Base-by-base conservation (phyloP, 345 rosid species). In the Moricandia moricandioides region DNA sequence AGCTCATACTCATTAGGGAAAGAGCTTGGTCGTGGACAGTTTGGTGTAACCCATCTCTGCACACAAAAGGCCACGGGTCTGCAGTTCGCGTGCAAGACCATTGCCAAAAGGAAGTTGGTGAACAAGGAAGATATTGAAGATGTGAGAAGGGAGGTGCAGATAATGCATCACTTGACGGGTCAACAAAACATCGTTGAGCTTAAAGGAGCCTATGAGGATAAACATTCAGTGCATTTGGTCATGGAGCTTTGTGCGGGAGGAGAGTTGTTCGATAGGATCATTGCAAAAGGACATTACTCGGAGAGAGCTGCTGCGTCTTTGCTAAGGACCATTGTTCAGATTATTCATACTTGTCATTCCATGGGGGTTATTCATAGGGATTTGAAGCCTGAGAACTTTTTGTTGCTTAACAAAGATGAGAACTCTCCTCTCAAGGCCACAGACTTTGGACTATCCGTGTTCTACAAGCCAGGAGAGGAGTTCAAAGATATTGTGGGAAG, bases 191-290 rank as follows among this genome's bases (percentile, higher is more conserved):
- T 94, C 33, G 97, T 94, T 12, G 97, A 91, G 74, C 96, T 94
- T 70, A 94, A 91, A 69, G 97, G 98, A 11, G 98, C 97, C 0
- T 93, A 85, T 6, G 97, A 93, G 85, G 98, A 93, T 67, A 93
- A 91, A 54, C 94, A 93, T 51, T 89, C 92, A 0, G 97, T 93
- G 62, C 97, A 93, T 85, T 77, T 93, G 82, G 97, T 93, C 59
- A 93, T 93, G 98, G 97, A 91, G 84, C 80, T 93, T 76, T 93
- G 97, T 3, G 96, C 96, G 0, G 98, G 98, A 0, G 98, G 98
- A 11, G 98, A 93, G 70, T 83, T 93, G 21, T 93, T 93, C 4
- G 98, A 93, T 49, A 81, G 96, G 79, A 93, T 93, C 47, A 91
- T 93, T 5, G 92, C 97, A 1, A 93, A 93, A 57, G 98, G 98